These are phyloP conservation scores for Xylariaceae sp. DNA, from an alignment of 2,329 filamentous ascomycete species.

Conservation along the genomic window DNA sequence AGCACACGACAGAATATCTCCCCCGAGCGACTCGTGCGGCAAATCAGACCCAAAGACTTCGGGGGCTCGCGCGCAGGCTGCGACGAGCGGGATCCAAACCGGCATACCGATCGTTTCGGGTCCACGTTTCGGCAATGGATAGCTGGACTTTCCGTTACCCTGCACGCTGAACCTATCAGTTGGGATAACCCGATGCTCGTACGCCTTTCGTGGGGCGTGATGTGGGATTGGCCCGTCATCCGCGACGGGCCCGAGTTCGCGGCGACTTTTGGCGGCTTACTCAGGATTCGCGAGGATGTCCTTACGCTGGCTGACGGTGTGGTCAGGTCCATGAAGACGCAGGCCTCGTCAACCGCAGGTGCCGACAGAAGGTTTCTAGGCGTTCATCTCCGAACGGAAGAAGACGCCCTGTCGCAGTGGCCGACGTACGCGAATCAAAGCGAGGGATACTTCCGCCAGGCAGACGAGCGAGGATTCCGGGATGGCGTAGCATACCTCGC, in stretches of 20 bases:
- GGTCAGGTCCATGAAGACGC: slow-evolving; percentile 13
- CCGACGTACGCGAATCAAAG: slow-evolving; percentile 39
- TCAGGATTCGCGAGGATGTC: slow-evolving; percentile 34
- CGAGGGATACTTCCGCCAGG: slow-evolving; percentile 34
- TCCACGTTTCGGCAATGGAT: slow-evolving; percentile 30
- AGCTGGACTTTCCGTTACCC: slow-evolving; percentile 15
- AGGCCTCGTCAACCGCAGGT: slow-evolving; percentile 24
- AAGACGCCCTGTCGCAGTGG: slow-evolving; percentile 40
- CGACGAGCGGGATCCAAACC: slow-evolving; percentile 35
- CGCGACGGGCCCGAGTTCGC: slow-evolving; percentile 43
- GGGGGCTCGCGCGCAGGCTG: slow-evolving; percentile 34
- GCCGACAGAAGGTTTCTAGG: slow-evolving; percentile 30
- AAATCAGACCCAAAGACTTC: slow-evolving; percentile 36
- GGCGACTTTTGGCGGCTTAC: slow-evolving; percentile 40
- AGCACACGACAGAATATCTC: slow-evolving; percentile 21
- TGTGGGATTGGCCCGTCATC: slow-evolving; percentile 40
- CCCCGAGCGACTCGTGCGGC: slow-evolving; percentile 27
- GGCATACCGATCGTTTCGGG: slow-evolving; percentile 35
- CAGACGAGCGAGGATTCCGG: slow-evolving; percentile 29
- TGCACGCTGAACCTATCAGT: slow-evolving; percentile 14
- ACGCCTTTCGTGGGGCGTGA: slow-evolving; percentile 38
- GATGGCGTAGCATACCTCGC: slow-evolving; percentile 38
- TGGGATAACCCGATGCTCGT: slow-evolving; percentile 32
- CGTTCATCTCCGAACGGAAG: slow-evolving; percentile 42
- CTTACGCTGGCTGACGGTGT: slow-evolving; percentile 25